Evolutionary conservation across 306 rosid species (phyloP), one percentile per base, ranked within the genome.

Genomic region (Luffa acutangula): DNA sequence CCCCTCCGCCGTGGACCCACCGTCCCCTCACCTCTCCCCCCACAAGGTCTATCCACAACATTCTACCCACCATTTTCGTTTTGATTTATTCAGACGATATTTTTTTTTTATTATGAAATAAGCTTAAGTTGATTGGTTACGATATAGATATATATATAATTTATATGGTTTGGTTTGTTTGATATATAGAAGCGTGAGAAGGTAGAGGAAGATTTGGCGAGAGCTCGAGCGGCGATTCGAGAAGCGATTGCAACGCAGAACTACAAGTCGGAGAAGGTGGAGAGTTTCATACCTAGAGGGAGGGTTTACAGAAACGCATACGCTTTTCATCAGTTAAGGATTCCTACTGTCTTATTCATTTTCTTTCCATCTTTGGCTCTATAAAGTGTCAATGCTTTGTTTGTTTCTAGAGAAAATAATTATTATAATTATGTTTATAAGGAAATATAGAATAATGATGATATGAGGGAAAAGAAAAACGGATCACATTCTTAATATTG

Each of bases 261-360:
- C 56, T 79, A 58, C 10, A 66, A 82, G 7, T 85, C 89, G 13
- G 74, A 79, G 3, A 77, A 79, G 63, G 70, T 34, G 2, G 85
- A 84, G 70, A 82, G 72, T 59, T 86, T 84, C 77, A 17, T 85
- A 56, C 93, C 90, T 5, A 84, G 88, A 84, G 93, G 93, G 66
- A n/a, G 78, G 18, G 76, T 87, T 79, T 87, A 89, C 85, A 86
- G 83, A 60, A 85, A 81, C 45, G 80, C 87, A 42, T 78, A 81
- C 25, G 81, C 82, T 45, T 84, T 84, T 65, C 78, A 77, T 59
- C 87, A 84, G 87, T 81, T 84, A 71, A 77, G 82, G 82, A 58
- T 25, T 76, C 58, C 65, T 13, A 43, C 71, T 25, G 21, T 11
- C 69, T 0, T 41, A 8, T 67, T 58, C 3, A 56, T 58, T 42